Evolutionary conservation across 2,329 filamentous ascomycete species (phyloP), one percentile per base, ranked within the genome.

Genomic region (Saccharata proteae): DNA sequence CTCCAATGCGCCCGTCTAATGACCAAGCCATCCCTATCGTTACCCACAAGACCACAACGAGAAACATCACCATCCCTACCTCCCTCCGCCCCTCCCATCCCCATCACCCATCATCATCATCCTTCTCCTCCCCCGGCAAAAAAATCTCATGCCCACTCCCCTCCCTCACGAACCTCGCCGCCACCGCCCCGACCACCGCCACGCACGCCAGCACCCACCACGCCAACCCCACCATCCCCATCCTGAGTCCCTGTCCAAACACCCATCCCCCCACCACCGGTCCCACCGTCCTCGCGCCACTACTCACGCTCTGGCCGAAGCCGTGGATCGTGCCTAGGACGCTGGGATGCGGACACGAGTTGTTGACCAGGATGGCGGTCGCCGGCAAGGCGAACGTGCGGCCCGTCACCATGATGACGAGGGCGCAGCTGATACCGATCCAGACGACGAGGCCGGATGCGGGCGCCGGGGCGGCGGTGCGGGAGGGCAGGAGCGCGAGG

Each of bases 61-160:
- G 20, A 22, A 8, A 22, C n/a, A 8, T 22, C n/a, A 22, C 20
- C 20, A 8, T 22, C 20, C 20, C n/a, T n/a, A 22, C 3, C 28
- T 23, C 28, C 20, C 16, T 14, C 28, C n/a, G 8, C 8, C 8
- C 20, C n/a, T 22, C 20, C 20, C 20, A n/a, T 22, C 20, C 20
- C 4, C 10, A n/a, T 19, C n/a, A 7, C 5, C 31, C 31, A 4
- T 46, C 47, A 30, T 49, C 45, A 1, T 52, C 48, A 0, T 58
- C 59, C 18, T 67, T 66, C 16, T 69, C 64, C 39, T 78, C 74
- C 0, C 73, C 74, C 16, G 75, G 69, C 2, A 79, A 47, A 60
- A 72, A 62, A 26, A 79, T 69, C 48, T 78, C 74, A 47, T 78
- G 73, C 0, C 75, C 75, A 43, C 74, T 58, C 0, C 74, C 74